Base-by-base conservation (phyloP, 116 monocot genomes). In the Dioscorea cayenensis region DNA sequence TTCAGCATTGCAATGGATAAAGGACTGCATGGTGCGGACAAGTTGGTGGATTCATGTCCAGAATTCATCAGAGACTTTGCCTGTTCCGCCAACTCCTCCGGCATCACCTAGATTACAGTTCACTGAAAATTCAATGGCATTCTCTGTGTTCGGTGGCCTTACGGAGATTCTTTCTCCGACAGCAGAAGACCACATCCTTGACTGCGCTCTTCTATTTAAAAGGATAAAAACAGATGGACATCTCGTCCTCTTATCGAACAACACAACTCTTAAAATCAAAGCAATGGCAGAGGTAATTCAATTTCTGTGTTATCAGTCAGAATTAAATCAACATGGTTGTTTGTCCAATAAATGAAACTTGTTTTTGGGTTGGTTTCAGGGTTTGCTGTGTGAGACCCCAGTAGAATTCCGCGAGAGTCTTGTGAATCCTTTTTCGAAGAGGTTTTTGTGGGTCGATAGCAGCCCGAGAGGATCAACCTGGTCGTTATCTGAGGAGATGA, bases 11-110 rank as follows among this genome's bases (percentile, higher is more conserved):
- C 73, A 84, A 65, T 97, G 96, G 96, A 90, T 97, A 25, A 84
- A 92, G 48, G 82, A 84, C 49, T 86, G 96, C 77, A 97, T 97
- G 96, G 67, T 83, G 72, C 88, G 81, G 29, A 55, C 74, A 51
- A 79, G 81, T 52, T 87, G 87, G 92, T 97, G 96, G 96, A 83
- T 97, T 76, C 90, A 97, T 78, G 92, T 97, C 20, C 96, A 97
- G 73, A 90, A 79, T 79, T 83, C 90, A 60, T 36, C 59, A 20
- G 93, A 97, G 77, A 87, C 73, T 0, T 7, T 75, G 65, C 77
- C 92, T 14, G 80, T 78, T 36, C 78, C 77, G 22, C 63, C 85
- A 36, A 92, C 92, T 23, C 92, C 92, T 1, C 87, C 90, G 35
- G 81, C 80, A 28, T 77, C 89, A 18, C 90, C 92, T 49, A 72